phyloP scores from a whole-genome alignment of 371 early-diverging fungal species.

The Umbelopsis sp. region DNA sequence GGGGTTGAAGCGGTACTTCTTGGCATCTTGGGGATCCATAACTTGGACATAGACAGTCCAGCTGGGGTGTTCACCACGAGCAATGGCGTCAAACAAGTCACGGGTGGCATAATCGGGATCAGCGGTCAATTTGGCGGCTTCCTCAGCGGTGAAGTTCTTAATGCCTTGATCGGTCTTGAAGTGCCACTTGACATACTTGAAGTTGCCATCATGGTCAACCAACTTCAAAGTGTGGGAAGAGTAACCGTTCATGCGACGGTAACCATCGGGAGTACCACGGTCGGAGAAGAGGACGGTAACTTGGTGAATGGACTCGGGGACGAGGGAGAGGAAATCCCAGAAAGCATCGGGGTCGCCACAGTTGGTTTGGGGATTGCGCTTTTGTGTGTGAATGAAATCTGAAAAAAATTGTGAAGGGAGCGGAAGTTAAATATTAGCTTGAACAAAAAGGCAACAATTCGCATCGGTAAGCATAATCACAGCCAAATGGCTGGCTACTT shows the following conservation, averaged over 20 bases:
- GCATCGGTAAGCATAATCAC: slow-evolving; percentile 17
- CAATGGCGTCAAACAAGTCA: slow-evolving; percentile 79
- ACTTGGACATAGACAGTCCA: slow-evolving; percentile 81
- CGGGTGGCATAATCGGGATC: slow-evolving; percentile 79
- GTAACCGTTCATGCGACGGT: slow-evolving; percentile 80
- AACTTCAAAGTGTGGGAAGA: slow-evolving; percentile 79
- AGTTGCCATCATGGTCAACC: slow-evolving; percentile 70
- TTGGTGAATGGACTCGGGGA: slow-evolving; percentile 81
- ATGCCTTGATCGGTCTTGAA: slow-evolving; percentile 84
- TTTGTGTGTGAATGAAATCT: slow-evolving; percentile 85
- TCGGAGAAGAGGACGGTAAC: slow-evolving; percentile 79
- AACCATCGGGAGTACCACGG: slow-evolving; percentile 83
- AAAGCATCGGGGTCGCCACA: slow-evolving; percentile 50
- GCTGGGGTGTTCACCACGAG: slow-evolving; percentile 70
- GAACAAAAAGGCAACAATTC: slow-evolving; percentile 6
- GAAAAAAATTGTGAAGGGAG: neutral
- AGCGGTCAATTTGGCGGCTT: slow-evolving; percentile 66
- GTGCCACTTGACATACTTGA: slow-evolving; percentile 86
- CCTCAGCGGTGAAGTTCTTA: slow-evolving; percentile 68
- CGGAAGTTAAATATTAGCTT: slow-evolving; percentile 7
- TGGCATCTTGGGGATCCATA: slow-evolving; percentile 73
- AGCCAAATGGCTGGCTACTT: neutral
- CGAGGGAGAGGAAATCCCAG: slow-evolving; percentile 81
- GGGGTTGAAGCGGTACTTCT: slow-evolving; percentile 74
- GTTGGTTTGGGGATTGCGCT: slow-evolving; percentile 78